These are phyloP conservation scores for Curvularia sp. DNA, from an alignment of 2,329 filamentous ascomycete genomes.

Conservation along the genomic window DNA sequence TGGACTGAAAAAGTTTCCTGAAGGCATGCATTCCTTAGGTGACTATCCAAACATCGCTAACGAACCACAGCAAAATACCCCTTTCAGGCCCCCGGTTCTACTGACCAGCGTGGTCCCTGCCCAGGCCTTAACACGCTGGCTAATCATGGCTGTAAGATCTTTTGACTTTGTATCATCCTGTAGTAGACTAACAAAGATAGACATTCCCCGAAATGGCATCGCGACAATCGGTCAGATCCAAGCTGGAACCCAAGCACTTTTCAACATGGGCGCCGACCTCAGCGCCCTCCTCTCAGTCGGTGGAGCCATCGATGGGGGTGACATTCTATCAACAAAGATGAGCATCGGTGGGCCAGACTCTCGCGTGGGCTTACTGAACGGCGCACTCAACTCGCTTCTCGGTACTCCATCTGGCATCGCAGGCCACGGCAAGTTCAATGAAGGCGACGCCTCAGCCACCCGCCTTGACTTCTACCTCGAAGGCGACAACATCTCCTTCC, in stretches of 20 bases:
- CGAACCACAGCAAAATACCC: constrained; percentile 29
- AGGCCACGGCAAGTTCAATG: constrained; percentile 34
- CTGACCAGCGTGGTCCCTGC: constrained; percentile 53
- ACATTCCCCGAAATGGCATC: constrained; percentile 51
- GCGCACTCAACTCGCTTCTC: constrained; percentile 40
- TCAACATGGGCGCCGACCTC: constrained; percentile 52
- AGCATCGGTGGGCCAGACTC: constrained; percentile 27
- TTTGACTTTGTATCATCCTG: constrained; percentile 15
- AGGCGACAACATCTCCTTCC: constrained; percentile 41
- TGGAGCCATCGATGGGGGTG: constrained; percentile 27
- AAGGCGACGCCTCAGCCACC: constrained; percentile 45
- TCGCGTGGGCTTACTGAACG: constrained; percentile 29
- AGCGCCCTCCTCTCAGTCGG: constrained; percentile 27
- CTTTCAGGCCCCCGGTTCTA: constrained; percentile 47
- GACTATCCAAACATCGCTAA: not conserved
- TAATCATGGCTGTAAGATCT: constrained; percentile 7
- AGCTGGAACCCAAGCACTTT: constrained; percentile 41
- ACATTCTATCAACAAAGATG: constrained; percentile 30
- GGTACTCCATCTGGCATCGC: constrained; percentile 39
- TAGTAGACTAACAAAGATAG: constrained; percentile 38
- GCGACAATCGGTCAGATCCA: constrained; percentile 46
- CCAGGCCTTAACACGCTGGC: constrained; percentile 39
- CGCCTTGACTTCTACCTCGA: constrained; percentile 36
- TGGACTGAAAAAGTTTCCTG: constrained; percentile 27
- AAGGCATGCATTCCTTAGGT: constrained; percentile 9